phyloP scores from a whole-genome alignment of 2,329 filamentous ascomycete species.

The Trichothecium roseum region DNA sequence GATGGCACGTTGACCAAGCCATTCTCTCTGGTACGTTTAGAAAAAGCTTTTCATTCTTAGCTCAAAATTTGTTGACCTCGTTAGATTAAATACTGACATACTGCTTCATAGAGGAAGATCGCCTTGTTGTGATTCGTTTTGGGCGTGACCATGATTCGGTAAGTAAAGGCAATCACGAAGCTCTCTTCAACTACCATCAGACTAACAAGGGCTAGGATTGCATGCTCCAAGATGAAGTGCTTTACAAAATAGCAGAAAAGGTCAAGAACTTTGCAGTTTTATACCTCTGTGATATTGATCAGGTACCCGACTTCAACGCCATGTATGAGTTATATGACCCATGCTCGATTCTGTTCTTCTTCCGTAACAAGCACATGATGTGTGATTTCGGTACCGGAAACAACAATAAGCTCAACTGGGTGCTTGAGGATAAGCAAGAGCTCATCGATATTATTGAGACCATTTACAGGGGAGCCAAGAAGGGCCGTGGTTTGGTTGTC shows the following conservation, averaged over 20 bases:
- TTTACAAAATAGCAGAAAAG: conserved; percentile 85
- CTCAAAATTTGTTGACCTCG: background rate
- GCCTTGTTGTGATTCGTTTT: conserved; percentile 88
- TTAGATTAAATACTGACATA: conserved; percentile 15
- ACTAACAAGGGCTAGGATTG: conserved; percentile 35
- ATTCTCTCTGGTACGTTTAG: conserved; percentile 44
- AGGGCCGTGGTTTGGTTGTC: conserved; percentile 90
- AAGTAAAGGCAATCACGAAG: conserved; percentile 3
- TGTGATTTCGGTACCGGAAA: conserved; percentile 96
- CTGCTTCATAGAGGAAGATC: conserved; percentile 63
- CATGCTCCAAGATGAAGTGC: conserved; percentile 75
- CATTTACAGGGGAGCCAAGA: conserved; percentile 96
- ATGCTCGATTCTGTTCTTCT: conserved; percentile 94
- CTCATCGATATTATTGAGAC: conserved; percentile 98
- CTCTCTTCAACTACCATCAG: background rate
- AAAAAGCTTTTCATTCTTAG: background rate
- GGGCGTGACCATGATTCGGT: conserved; percentile 70
- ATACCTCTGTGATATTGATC: conserved; percentile 87
- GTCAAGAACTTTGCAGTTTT: conserved; percentile 91
- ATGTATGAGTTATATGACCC: conserved; percentile 94
- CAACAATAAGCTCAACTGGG: conserved; percentile 98
- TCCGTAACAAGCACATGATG: conserved; percentile 98
- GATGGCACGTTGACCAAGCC: conserved; percentile 97
- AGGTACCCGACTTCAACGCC: conserved; percentile 85
- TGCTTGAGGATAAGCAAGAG: conserved; percentile 92